Conservation (phyloP, 1,284 basidiomycete species). For the Athelia sp. region DNA sequence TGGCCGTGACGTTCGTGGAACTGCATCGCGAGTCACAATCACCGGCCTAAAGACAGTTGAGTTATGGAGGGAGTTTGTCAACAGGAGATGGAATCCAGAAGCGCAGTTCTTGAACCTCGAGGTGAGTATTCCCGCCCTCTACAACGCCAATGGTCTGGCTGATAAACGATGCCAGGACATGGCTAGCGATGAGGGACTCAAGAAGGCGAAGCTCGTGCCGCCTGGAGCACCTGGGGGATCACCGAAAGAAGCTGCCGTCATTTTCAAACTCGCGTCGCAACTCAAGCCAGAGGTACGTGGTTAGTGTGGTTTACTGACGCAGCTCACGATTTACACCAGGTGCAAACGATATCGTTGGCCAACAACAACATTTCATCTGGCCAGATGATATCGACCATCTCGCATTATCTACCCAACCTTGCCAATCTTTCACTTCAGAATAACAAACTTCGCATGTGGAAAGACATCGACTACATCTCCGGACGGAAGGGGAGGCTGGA, state of each 20-base stretch:
- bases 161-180: conserved; percentile 35
- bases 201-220: conserved; percentile 57
- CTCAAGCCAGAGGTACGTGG: conserved; percentile 66
- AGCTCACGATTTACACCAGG: conserved; percentile 31
- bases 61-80: conserved; percentile 66
- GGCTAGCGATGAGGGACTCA: conserved; percentile 68
- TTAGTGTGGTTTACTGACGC: conserved; percentile 2
- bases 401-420: conserved; percentile 67
- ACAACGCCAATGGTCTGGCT: conserved; percentile 23
- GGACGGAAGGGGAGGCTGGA: conserved; percentile 55
- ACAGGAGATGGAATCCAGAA: conserved; percentile 64
- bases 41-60: conserved; percentile 41
- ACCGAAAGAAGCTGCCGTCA: conserved; percentile 66
- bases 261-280: conserved; percentile 81
- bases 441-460: conserved; percentile 62
- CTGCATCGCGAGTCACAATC: conserved; percentile 12
- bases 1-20: conserved; percentile 12
- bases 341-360: conserved; percentile 73
- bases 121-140: conserved; percentile 35
- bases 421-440: conserved; percentile 79
- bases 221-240: conserved; percentile 62
- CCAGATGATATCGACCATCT: conserved; percentile 48
- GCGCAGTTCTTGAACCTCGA: conserved; percentile 75
- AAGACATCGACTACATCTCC: conserved; percentile 63
- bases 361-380: conserved; percentile 48